Percentiles rank a stretch among this genome's conserved stretches.
Evolutionary conservation across 2,329 filamentous ascomycete species (phyloP).

Genomic region (Exserohilum turcica): DNA sequence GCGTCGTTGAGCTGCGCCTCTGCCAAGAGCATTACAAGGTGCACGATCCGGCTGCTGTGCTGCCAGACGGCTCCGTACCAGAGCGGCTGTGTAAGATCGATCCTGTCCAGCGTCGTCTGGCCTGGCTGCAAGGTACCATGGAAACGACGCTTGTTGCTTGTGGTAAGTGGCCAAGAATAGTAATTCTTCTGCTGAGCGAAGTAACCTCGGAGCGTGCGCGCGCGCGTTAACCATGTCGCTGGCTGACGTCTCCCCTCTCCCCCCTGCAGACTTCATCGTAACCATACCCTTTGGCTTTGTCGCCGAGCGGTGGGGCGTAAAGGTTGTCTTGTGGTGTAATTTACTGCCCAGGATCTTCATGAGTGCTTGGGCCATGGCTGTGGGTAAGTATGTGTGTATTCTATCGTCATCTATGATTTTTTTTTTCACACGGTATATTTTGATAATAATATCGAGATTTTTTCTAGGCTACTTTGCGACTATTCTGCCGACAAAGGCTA

Average conservation of each 20-base stretch:
- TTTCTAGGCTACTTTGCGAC: conserved; percentile 31
- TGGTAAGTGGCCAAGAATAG: conserved; percentile 34
- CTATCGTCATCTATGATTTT: not conserved
- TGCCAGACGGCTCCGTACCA: conserved; percentile 49
- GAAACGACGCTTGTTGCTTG: conserved; percentile 45
- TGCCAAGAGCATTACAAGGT: conserved; percentile 58
- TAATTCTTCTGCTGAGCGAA: not conserved
- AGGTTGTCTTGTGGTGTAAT: conserved; percentile 40
- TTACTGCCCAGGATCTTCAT: conserved; percentile 38
- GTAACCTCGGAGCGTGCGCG: not conserved
- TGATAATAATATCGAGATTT: not conserved
- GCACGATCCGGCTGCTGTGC: conserved; percentile 48
- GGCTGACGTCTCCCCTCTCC: not conserved
- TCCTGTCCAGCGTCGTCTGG: conserved; percentile 57
- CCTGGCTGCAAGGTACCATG: conserved; percentile 58
- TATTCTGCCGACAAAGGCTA: conserved; percentile 37
- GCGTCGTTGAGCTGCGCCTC: conserved; percentile 44
- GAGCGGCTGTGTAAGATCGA: conserved; percentile 62
- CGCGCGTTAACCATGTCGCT: not conserved
- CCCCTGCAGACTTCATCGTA: conserved; percentile 37
- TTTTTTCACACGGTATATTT: not conserved
- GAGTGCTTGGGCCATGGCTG: conserved; percentile 38
- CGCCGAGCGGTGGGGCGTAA: conserved; percentile 37
- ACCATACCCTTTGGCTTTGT: conserved; percentile 46
- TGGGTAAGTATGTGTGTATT: conserved; percentile 29